Evolutionary conservation across 257 asterid genomes (phyloP).

Genomic region (Penstemon barbatus): DNA sequence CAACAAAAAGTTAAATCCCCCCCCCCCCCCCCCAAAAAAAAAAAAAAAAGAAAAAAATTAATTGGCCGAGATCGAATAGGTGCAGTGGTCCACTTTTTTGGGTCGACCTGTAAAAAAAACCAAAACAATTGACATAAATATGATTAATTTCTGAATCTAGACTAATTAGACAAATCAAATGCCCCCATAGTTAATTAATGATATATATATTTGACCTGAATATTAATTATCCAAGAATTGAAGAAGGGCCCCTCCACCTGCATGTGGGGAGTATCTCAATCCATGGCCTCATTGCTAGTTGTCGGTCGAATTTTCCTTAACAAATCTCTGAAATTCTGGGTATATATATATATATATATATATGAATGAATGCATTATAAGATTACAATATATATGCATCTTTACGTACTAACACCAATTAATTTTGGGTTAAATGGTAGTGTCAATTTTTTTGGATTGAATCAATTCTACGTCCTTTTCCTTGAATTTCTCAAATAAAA

Average conservation of each 20-base stretch:
- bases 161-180: too few relatives aligned
- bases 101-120: too few relatives aligned
- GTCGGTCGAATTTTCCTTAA: conserved; percentile 11
- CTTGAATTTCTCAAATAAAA: conserved; percentile 10
- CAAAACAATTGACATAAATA: too few relatives aligned
- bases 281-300: conserved; percentile 31
- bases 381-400: background rate
- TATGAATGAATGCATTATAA: background rate
- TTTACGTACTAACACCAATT: background rate
- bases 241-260: conserved; percentile 38
- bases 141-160: too few relatives aligned
- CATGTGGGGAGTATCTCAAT: conserved; percentile 32
- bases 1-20: too few relatives aligned
- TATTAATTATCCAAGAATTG: conserved; percentile 32
- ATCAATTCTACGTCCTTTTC: conserved; percentile 38
- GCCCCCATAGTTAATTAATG: too few relatives aligned
- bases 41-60: too few relatives aligned
- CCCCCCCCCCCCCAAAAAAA: too few relatives aligned
- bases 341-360: too few relatives aligned
- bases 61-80: too few relatives aligned
- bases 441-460: background rate
- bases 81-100: too few relatives aligned
- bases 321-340: background rate
- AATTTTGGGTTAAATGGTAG: too few relatives aligned
- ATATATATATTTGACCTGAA: conserved; percentile 5